Percentiles rank a stretch among this genome's conserved stretches.
Evolutionary conservation across 768 basidiomycete species (phyloP).

Genomic region (Tephrocybe sp.): DNA sequence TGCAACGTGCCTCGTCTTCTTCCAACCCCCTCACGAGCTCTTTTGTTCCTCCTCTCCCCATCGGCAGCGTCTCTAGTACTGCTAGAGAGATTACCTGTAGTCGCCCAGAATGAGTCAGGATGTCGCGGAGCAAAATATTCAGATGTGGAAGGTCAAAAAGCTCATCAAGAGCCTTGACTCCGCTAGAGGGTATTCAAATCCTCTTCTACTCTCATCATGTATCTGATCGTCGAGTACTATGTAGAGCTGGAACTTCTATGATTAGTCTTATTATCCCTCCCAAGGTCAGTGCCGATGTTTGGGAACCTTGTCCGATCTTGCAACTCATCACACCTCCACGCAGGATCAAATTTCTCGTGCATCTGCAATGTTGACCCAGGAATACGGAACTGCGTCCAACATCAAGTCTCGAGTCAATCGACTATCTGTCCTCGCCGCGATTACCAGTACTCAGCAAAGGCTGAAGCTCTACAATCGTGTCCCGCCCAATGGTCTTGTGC

Average conservation of each 20-base stretch:
- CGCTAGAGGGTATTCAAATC: conserved; percentile 71
- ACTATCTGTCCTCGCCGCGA: conserved; percentile 95
- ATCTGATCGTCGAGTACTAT: conserved; percentile 22
- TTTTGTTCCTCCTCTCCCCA: conserved; percentile 11
- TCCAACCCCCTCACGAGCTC: conserved; percentile 22
- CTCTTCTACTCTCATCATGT: conserved; percentile 11
- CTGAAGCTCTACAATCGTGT: conserved; percentile 96
- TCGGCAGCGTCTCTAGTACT: conserved; percentile 27
- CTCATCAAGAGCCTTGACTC: conserved; percentile 97
- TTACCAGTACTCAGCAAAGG: conserved; percentile 96
- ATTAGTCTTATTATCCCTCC: conserved; percentile 97
- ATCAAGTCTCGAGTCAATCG: conserved; percentile 99
- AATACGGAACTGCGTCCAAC: conserved; percentile 98
- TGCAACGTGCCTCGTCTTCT: conserved; percentile 20
- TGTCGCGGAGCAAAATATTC: conserved; percentile 90
- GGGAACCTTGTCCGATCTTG: conserved; percentile 7
- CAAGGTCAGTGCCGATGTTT: conserved; percentile 53
- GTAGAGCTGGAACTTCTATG: conserved; percentile 95
- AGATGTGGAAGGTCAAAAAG: conserved; percentile 99
- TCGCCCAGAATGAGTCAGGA: conserved; percentile 76
- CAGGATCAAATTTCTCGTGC: conserved; percentile 94
- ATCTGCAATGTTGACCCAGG: conserved; percentile 95
- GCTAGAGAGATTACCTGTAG: conserved; percentile 31
- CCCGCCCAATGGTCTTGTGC: conserved; percentile 94
- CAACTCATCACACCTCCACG: conserved; percentile 8